These are phyloP conservation scores for Lentinula edodes DNA, from an alignment of 768 basidiomycete species.

Conservation along the genomic window DNA sequence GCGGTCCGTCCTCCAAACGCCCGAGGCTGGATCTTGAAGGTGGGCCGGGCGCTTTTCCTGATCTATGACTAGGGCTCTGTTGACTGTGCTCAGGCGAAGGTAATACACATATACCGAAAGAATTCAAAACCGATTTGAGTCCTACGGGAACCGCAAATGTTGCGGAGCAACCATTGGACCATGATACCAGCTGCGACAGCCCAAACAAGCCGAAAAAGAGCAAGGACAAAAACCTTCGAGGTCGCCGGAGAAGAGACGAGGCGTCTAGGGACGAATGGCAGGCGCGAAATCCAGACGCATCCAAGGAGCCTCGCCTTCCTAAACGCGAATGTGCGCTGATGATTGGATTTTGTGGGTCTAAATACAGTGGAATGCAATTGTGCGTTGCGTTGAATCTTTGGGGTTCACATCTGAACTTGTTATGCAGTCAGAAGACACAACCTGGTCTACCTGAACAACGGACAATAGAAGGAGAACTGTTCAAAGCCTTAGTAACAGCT, in stretches of 20 bases:
- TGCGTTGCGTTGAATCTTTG: slow-evolving; percentile 34
- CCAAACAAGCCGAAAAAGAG: background rate
- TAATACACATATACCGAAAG: background rate
- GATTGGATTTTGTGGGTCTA: slow-evolving; percentile 89
- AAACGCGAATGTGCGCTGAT: slow-evolving; percentile 83
- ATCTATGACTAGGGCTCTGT: background rate
- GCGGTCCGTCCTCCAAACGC: background rate
- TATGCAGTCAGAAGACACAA: slow-evolving; percentile 5
- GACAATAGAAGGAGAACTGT: slow-evolving; percentile 90
- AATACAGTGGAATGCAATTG: slow-evolving; percentile 96
- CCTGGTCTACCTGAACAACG: slow-evolving; percentile 63
- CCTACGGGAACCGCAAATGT: background rate
- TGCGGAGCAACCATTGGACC: background rate
- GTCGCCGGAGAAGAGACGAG: background rate
- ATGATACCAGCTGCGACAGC: background rate
- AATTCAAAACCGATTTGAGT: no score
- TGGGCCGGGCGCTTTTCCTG: background rate
- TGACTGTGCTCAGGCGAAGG: background rate
- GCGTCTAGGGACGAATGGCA: background rate
- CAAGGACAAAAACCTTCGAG: slow-evolving; percentile 1
- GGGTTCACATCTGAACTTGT: background rate
- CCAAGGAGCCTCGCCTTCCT: slow-evolving; percentile 59
- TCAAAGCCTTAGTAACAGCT: slow-evolving; percentile 80
- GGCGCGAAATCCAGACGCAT: slow-evolving; percentile 10
- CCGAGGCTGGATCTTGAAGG: background rate